Base-by-base conservation (phyloP, 2,329 filamentous ascomycete species). In the Alternaria novae-zelandiae region DNA sequence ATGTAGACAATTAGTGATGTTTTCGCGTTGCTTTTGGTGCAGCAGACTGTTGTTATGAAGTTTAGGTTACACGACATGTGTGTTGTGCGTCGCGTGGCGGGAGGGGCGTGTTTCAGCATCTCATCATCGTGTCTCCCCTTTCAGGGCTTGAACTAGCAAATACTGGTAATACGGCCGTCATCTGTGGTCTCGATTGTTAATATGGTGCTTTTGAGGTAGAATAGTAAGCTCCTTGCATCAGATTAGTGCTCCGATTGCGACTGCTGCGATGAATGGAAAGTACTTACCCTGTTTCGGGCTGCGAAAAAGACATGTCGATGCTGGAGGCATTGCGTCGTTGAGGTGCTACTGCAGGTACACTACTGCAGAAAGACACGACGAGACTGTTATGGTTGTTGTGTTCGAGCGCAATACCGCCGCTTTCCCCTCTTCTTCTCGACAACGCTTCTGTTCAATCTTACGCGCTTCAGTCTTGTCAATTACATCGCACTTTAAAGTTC, bases 321-420 rank as follows among this genome's bases (percentile, higher is more conserved):
- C 54, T 36, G 20, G 61, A 63, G 36, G 54, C 41, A 47, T 32
- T 57, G 61, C 57, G 45, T 57, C 59, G 61, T 53, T 45, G 51
- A n/a, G 55, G 67, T 69, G 61, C 51, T 67, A 72, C 72, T 61
- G 61, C 70, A 73, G 64, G 57, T 59, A 53, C 61, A 60, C 59
- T 60, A 65, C 63, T 20, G 46, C 32, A 44, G 21, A 20, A 9
- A 68, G 71, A 70, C 72, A 72, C 55, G 63, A 64, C 46, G 57
- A 57, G 23, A 57, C 59, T 47, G 26, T 57, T 55, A 20, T 57
- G 57, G 54, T 61, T 66, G 59, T 70, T 70, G 69, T 62, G 51
- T 23, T 56, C 46, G 53, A 32, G 15, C 20, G 17, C 17, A 41
- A 25, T 15, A 8, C 17, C 6, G 3, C 60, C n/a, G 8, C 61